Percentiles rank a stretch among this genome's conserved stretches.
Conservation (phyloP, 2,329 filamentous ascomycete genomes). For the Nemania sp. region DNA sequence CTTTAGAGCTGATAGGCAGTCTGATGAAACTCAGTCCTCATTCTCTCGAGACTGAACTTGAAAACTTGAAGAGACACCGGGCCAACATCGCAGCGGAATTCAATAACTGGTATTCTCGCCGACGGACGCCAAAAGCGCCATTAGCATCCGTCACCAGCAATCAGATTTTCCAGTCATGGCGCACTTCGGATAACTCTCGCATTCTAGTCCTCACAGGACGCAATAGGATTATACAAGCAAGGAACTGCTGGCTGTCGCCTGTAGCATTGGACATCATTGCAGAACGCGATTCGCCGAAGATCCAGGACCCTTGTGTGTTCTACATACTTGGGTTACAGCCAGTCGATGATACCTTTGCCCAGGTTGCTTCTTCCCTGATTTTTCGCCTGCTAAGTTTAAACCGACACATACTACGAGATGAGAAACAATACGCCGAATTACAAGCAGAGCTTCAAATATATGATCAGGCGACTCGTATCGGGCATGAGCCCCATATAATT, state of each 20-base stretch:
- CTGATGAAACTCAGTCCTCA: background rate
- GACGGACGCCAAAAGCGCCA: background rate
- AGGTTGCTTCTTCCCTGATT: background rate
- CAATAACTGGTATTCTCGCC: background rate
- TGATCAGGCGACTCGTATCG: background rate
- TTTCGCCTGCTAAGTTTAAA: background rate
- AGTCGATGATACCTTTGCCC: background rate
- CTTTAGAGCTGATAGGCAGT: background rate
- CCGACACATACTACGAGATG: background rate
- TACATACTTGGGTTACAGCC: background rate
- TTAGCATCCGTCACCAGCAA: background rate
- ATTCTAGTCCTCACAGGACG: background rate
- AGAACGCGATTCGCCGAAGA: background rate
- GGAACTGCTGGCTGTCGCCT: constrained; percentile 5
- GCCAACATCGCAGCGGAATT: background rate
- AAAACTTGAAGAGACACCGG: background rate
- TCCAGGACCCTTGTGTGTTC: background rate
- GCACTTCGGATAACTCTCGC: background rate
- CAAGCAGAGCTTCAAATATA: constrained; percentile 1
- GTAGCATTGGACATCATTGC: background rate
- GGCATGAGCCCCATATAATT: background rate
- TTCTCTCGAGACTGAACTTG: background rate
- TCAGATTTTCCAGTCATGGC: constrained; percentile 2
- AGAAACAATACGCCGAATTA: background rate
- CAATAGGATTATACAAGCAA: background rate